Conservation (phyloP, 768 basidiomycete species). For the Termitomyces titanicus region DNA sequence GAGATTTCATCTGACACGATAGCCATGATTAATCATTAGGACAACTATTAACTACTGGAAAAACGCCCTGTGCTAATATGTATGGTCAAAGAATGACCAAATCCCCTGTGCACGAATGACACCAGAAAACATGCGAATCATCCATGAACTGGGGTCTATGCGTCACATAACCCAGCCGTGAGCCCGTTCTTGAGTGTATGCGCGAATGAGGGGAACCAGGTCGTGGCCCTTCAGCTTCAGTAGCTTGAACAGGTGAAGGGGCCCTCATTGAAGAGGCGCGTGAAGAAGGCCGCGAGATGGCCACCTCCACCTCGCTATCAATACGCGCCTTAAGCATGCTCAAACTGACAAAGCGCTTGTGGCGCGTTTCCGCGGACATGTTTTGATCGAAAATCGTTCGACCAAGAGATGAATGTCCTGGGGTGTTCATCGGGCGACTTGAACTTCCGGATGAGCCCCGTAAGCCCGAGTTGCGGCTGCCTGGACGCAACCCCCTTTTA, state of each 20-base stretch:
- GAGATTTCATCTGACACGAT: neutral
- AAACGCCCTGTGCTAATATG: neutral
- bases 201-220: constrained; percentile 19
- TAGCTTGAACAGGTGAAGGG: constrained; percentile 52
- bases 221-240: constrained; percentile 26
- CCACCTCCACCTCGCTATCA: constrained; percentile 66
- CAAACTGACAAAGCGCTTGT: constrained; percentile 80
- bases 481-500: constrained; percentile 39
- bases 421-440: constrained; percentile 31
- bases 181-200: constrained; percentile 16
- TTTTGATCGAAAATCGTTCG: constrained; percentile 66
- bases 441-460: constrained; percentile 37
- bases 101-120: constrained; percentile 77
- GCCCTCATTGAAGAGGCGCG: constrained; percentile 30
- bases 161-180: constrained; percentile 15
- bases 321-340: constrained; percentile 91
- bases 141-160: constrained; percentile 77
- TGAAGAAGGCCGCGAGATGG: constrained; percentile 41
- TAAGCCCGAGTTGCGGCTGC: constrained; percentile 37
- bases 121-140: constrained; percentile 90
- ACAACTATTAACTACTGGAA: neutral
- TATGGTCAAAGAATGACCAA: constrained; percentile 62
- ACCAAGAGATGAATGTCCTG: constrained; percentile 36
- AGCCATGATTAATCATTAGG: neutral
- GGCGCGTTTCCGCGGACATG: constrained; percentile 70